These are phyloP conservation scores for Misopates orontium DNA, from an alignment of 257 asterid species.

Conservation along the genomic window DNA sequence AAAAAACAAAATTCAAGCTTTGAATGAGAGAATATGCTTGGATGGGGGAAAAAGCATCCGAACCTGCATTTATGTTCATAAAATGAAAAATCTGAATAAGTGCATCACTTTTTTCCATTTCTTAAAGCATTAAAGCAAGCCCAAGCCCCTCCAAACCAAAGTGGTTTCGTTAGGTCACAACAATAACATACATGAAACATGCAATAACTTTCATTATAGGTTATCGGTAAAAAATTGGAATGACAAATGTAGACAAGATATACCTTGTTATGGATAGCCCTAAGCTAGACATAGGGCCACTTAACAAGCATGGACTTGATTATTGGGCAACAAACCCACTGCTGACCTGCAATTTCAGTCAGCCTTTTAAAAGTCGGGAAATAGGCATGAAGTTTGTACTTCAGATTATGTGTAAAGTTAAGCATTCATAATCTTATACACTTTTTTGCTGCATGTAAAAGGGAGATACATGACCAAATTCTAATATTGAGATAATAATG, in stretches of 20 bases:
- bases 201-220: neutral
- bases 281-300: slow-evolving; percentile 29
- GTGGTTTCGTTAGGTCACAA: too few relatives aligned
- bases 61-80: neutral
- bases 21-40: too few relatives aligned
- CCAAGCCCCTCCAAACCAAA: too few relatives aligned
- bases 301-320: slow-evolving; percentile 30
- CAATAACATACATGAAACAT: too few relatives aligned
- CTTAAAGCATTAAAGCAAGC: too few relatives aligned
- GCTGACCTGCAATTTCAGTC: slow-evolving; percentile 35
- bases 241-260: neutral
- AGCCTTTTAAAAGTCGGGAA: neutral
- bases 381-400: neutral
- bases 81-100: neutral
- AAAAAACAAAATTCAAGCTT: too few relatives aligned
- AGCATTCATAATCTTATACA: neutral
- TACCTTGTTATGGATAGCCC: slow-evolving; percentile 18
- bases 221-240: neutral
- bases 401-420: neutral
- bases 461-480: neutral
- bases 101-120: neutral
- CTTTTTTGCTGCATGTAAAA: neutral
- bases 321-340: slow-evolving; percentile 20
- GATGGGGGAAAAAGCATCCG: neutral
- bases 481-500: neutral